Base-by-base conservation (phyloP, 2,329 filamentous ascomycete genomes). In the Chaetomium globosum region DNA sequence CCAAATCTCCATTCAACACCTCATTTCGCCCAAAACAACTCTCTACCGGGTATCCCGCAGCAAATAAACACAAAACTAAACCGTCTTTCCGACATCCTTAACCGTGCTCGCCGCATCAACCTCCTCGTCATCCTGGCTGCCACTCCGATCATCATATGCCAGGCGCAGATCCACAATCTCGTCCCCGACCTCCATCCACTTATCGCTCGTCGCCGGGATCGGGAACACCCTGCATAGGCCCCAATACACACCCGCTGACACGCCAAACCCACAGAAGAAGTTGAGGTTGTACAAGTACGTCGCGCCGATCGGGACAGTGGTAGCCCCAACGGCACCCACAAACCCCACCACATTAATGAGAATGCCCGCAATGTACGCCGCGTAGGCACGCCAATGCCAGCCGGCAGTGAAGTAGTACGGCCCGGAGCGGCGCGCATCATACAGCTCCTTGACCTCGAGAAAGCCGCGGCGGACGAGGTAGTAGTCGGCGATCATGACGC, bases 311-410 rank as follows among this genome's bases (percentile, higher is more conserved):
- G 94, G 93, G 0, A 97, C 92, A 1, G 80, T 69, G 1, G 79
- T 68, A 21, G 73, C 75, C 0, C 92, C 92, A 30, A 97, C 85
- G 0, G 90, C 92, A 2, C 92, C 93, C 0, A 88, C 92, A 70
- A 97, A 97, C 0, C 93, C 93, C 4, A 97, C 92, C 4, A 97
- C 90, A 71, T 97, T 97, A 81, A 96, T 89, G 5, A 95, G 75
- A 67, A 97, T 96, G 13, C 93, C 93, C 1, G 85, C 81, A 65
- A 96, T 84, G 75, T 97, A 96, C 0, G 93, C 91, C 0, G 81
- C 84, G 72, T 96, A 97, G 1, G 87, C 93, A 51, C 92, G 88
- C 90, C 90, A 95, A 75, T 94, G 87, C 75, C 96, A 79, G 23
- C 93, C 93, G 57, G 78, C 85, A 0, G 80, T 86, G 78, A 83